Conservation (phyloP, 495 filamentous ascomycete species). For the Jackrogersella minutella region DNA sequence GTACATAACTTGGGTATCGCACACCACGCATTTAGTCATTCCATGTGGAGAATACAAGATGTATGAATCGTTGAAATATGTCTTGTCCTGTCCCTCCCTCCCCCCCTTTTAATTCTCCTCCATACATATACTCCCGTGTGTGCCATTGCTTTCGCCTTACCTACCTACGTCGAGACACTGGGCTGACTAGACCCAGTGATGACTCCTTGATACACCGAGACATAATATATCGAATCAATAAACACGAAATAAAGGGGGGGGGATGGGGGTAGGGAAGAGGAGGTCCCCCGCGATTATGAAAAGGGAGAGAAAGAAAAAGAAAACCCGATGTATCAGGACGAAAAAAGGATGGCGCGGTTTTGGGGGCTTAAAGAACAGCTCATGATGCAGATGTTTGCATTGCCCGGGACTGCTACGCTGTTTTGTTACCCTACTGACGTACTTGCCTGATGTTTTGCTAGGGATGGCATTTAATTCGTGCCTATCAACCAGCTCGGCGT, state of each 20-base stretch:
- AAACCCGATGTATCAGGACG: conserved; percentile 35
- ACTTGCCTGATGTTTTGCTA: conserved; percentile 12
- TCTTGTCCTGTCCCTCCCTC: neutral
- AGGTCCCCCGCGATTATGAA: neutral
- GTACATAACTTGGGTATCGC: conserved; percentile 29
- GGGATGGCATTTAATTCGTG: conserved; percentile 19
- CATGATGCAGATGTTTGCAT: conserved; percentile 33
- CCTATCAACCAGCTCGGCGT: conserved; percentile 20
- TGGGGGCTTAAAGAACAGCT: conserved; percentile 39
- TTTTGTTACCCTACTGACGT: conserved; percentile 32
- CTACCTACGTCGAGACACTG: conserved; percentile 24
- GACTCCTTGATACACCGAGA: conserved; percentile 31
- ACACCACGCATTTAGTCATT: conserved; percentile 15
- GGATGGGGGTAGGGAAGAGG: too few relatives aligned
- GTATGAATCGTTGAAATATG: too few relatives aligned
- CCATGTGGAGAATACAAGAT: too few relatives aligned
- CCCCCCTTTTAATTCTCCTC: conserved; percentile 11
- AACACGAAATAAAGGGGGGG: too few relatives aligned
- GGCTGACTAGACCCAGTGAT: conserved; percentile 27
- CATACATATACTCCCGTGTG: conserved; percentile 13
- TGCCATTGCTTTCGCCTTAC: neutral
- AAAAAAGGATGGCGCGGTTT: conserved; percentile 27
- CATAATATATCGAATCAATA: too few relatives aligned
- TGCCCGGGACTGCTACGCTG: conserved; percentile 34
- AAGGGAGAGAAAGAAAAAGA: neutral